Evolutionary conservation across 208 protist species (phyloP).

Genomic region (Wallacemonas sp.): DNA sequence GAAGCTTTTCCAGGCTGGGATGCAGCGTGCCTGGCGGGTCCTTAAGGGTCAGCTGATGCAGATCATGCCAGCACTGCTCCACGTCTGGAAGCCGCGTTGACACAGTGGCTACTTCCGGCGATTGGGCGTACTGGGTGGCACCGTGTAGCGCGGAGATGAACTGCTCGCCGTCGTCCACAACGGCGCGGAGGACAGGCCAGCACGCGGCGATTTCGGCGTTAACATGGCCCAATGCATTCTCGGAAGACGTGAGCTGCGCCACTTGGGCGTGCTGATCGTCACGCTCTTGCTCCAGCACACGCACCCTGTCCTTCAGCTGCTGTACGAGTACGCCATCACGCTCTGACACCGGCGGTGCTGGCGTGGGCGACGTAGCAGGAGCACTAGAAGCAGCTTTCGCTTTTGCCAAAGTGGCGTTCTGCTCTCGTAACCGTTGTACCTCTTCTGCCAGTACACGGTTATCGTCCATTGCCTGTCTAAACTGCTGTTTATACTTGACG

Average conservation of each 20-base stretch:
- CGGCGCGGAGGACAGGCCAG: constrained; percentile 2
- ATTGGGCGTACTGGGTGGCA: background rate
- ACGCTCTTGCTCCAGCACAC: constrained; percentile 1
- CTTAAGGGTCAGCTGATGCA: background rate
- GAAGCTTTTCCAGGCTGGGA: background rate
- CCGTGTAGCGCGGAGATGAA: constrained; percentile 1
- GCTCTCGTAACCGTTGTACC: background rate
- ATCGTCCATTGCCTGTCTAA: background rate
- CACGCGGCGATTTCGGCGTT: background rate
- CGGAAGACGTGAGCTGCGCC: background rate
- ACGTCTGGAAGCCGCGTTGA: background rate
- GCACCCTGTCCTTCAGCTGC: background rate
- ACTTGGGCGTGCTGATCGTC: constrained; percentile 7
- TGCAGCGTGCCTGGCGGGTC: background rate
- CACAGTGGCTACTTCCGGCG: background rate
- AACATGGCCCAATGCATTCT: background rate
- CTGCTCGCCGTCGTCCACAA: constrained; percentile 11
- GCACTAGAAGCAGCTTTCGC: too few species aligned
- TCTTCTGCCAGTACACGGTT: constrained; percentile 10
- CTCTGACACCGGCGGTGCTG: background rate
- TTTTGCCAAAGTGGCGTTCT: background rate
- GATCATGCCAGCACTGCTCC: background rate
- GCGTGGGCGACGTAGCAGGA: too few species aligned
- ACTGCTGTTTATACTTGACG: constrained; percentile 6
- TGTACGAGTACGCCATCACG: background rate